These are phyloP conservation scores for Neoconidiobolus thromboides DNA, from an alignment of 371 early-diverging fungal genomes.

Conservation along the genomic window DNA sequence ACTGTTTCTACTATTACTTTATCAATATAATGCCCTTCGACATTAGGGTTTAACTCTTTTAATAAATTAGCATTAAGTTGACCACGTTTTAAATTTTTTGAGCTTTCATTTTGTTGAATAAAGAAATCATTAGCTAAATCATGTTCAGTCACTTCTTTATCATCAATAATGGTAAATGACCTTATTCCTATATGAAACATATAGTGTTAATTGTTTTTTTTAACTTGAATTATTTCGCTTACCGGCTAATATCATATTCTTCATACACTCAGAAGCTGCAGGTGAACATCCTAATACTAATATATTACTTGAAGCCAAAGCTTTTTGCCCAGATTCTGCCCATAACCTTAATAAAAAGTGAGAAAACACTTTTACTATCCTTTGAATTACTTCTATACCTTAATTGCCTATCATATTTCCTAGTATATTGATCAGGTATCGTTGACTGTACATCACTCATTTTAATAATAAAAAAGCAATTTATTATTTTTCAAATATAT, in stretches of 20 bases:
- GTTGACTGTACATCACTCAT: too few species aligned
- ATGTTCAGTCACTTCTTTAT: constrained; percentile 26
- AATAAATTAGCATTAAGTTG: constrained; percentile 39
- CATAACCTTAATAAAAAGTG: constrained; percentile 43
- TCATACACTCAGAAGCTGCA: constrained; percentile 74
- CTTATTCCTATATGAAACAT: constrained; percentile 49
- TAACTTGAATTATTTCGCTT: constrained; percentile 7
- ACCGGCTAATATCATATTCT: constrained; percentile 91
- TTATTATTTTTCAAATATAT: too few species aligned
- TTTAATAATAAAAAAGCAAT: too few species aligned
- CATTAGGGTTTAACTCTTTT: constrained; percentile 74
- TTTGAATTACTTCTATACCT: too few species aligned
- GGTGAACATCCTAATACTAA: constrained; percentile 66
- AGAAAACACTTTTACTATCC: too few species aligned
- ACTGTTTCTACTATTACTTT: constrained; percentile 16
- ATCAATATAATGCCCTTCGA: constrained; percentile 26
- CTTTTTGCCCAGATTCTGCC: constrained; percentile 75
- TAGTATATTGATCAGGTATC: too few species aligned
- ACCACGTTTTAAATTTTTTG: constrained; percentile 22
- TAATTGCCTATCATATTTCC: too few species aligned
- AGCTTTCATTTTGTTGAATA: constrained; percentile 39
- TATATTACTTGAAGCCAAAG: constrained; percentile 62
- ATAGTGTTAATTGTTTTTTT: not conserved
- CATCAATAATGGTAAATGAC: constrained; percentile 65
- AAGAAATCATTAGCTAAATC: constrained; percentile 84